A percentile compares a stretch with the other conserved stretches of the same genome.
Evolutionary conservation across 2,329 filamentous ascomycete genomes (phyloP).

Genomic region (Aureobasidium namibiae): DNA sequence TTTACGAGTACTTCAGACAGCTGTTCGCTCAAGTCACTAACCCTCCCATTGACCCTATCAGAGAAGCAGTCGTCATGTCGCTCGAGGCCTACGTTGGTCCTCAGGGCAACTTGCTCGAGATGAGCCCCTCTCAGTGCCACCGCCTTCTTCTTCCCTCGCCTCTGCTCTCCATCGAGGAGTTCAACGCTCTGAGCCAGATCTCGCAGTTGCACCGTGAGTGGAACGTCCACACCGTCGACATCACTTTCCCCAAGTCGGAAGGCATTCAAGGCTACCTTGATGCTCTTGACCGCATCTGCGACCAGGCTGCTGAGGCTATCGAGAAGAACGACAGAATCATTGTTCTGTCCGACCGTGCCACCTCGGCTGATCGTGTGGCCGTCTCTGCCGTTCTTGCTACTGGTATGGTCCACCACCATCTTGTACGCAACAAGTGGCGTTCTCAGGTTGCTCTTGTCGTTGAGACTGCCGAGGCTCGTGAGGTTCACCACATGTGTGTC

Average conservation of each 20-base stretch:
- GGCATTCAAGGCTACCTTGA: conserved; percentile 78
- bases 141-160: conserved; percentile 81
- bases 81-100: conserved; percentile 93
- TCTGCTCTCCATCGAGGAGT: conserved; percentile 80
- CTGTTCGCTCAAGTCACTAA: conserved; percentile 98
- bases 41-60: conserved; percentile 91
- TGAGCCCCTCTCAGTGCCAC: conserved; percentile 82
- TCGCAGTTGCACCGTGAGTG: conserved; percentile 63
- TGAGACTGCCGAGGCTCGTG: conserved; percentile 90
- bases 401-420: conserved; percentile 89
- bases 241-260: conserved; percentile 83
- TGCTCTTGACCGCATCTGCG: conserved; percentile 81
- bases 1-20: conserved; percentile 96
- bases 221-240: conserved; percentile 84
- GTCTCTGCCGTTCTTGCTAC: conserved; percentile 83
- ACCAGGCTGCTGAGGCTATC: conserved; percentile 75
- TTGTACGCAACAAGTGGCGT: conserved; percentile 93
- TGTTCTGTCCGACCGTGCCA: conserved; percentile 80
- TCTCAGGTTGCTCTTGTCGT: conserved; percentile 79
- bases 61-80: conserved; percentile 97
- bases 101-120: conserved; percentile 89
- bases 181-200: conserved; percentile 79
- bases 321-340: conserved; percentile 77
- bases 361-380: conserved; percentile 70
- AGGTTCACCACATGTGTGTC: conserved; percentile 99